Evolutionary conservation across 495 filamentous ascomycete genomes (phyloP), one percentile per base, ranked within the genome.

Genomic region (Friedmanniomyces endolithicus): DNA sequence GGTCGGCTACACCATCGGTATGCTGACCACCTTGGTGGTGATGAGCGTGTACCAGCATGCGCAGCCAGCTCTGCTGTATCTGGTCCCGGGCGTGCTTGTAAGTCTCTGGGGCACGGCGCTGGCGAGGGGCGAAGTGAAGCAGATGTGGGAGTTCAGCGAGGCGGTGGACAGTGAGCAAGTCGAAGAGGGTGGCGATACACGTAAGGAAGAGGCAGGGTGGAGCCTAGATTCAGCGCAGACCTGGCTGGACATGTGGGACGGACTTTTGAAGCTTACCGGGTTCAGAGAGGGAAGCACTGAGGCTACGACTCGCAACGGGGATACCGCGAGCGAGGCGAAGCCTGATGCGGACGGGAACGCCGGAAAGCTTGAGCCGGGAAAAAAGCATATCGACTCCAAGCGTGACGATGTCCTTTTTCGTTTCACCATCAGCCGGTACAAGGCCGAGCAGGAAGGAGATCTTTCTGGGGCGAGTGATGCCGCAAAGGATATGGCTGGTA

Each of bases 1-100:
- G 41, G 59, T 78, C 9, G 92, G 94, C 0, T 98, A 98, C 67
- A 54, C 85, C 0, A 17, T 82, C 16, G 89, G 87, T 2, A 88
- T 97, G 86, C 33, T 89, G 6, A 68, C 74, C 8, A 96, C 90
- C 0, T 65, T 96, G 27, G 70, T 74, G 0, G 84, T 88, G 33
- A 86, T 97, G 74, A 75, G 89, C 31, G 70, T 85, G 20, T 90
- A 75, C 53, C 74, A 82, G 33, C 88, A 92, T 58, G 86, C 85
- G 11, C 92, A 98, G 60, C 92, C 92, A 0, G 92, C 92, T 11
- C 75, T 98, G 39, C 71, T 98, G 8, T 98, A 98, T 63, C 79
- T 98, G 14, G 94, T 97, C 1, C 92, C 92, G 0, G 81, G 86
- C 1, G 89, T 96, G 2, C 65, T 95, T 11, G 72, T 74, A 11